Base-by-base conservation (phyloP, 2,329 filamentous ascomycete species). In the Verticillium longisporum region DNA sequence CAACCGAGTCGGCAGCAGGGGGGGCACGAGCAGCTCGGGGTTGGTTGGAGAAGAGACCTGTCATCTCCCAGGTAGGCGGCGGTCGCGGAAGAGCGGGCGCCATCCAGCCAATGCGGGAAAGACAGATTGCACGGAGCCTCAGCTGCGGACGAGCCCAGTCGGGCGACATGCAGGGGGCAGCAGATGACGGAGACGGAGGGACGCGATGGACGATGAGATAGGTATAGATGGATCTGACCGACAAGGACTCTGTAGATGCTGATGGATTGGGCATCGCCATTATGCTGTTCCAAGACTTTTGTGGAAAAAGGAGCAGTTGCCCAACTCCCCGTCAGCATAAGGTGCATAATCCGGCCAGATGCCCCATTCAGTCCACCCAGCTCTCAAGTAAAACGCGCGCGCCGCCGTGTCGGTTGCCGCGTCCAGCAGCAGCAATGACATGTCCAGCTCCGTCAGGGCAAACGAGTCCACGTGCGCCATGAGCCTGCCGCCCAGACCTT, bases 291-390 rank as follows among this genome's bases (percentile, higher is more conserved):
- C 41, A 21, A 56, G 38, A 18, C 5, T 11, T 59, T 69, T 70
- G 50, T 56, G 57, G 45, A 68, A 69, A 57, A 69, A 69, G 2
- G 62, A 65, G 55, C 62, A 62, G 33, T 62, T 65, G n/a, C 61
- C 61, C 55, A 62, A 60, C 18, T 31, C 45, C 54, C 67, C 67
- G 50, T 66, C 64, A 9, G 68, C 68, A 32, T 59, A 66, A 50
- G 61, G 60, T 6, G 67, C 66, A 59, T 69, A 70, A 11, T 61
- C 60, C 2, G 61, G 74, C 65, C 68, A 71, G 60, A 59, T 62
- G 0, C 70, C 71, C 67, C 68, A 72, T 55, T 70, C 67, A 4
- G 37, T 66, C 69, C 69, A 71, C 2, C 68, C 69, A 1, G 56
- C 61, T 32, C 61, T 63, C 3, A 63, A 37, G 58, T 71, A 71